Conservation (phyloP, 805 yeast species). For the Metschnikowia bowlesiae region DNA sequence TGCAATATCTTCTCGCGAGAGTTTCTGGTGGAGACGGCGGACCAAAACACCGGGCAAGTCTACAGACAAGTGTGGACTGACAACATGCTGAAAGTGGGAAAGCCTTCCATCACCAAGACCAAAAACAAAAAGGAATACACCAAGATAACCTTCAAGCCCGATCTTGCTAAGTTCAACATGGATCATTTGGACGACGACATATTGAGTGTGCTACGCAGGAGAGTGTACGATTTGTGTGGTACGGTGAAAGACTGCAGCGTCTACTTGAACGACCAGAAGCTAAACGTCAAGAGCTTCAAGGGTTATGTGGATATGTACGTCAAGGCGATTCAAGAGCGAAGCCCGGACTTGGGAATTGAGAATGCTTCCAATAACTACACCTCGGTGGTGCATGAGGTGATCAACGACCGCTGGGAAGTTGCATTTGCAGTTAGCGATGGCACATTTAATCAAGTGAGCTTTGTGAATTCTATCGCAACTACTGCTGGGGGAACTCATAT, state of each 20-base stretch:
- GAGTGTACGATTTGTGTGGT: slow-evolving; percentile 95
- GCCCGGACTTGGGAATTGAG: slow-evolving; percentile 28
- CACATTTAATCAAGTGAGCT: slow-evolving; percentile 86
- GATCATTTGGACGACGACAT: slow-evolving; percentile 76
- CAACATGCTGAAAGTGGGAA: slow-evolving; percentile 76
- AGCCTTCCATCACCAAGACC: slow-evolving; percentile 64
- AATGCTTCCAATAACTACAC: slow-evolving; percentile 34
- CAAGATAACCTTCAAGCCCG: slow-evolving; percentile 84
- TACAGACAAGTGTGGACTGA: slow-evolving; percentile 83
- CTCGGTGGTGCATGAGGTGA: slow-evolving; percentile 67
- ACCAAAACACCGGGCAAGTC: slow-evolving; percentile 52
- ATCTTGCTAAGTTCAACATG: slow-evolving; percentile 81
- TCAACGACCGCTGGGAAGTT: slow-evolving; percentile 91
- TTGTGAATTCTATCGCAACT: slow-evolving; percentile 96
- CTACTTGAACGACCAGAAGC: slow-evolving; percentile 65
- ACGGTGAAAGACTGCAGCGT: slow-evolving; percentile 81
- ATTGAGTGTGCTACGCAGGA: slow-evolving; percentile 78
- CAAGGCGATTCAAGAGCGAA: slow-evolving; percentile 59
- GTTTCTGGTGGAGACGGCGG: slow-evolving; percentile 86
- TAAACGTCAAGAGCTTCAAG: slow-evolving; percentile 74
- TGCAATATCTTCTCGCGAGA: slow-evolving; percentile 94
- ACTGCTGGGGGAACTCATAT: slow-evolving; percentile 97
- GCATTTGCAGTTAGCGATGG: slow-evolving; percentile 94
- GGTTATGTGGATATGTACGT: slow-evolving; percentile 86
- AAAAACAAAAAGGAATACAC: slow-evolving; percentile 73